phyloP scores from a whole-genome alignment of 2,329 filamentous ascomycete species.

The Chaetoscypha palmicola region DNA sequence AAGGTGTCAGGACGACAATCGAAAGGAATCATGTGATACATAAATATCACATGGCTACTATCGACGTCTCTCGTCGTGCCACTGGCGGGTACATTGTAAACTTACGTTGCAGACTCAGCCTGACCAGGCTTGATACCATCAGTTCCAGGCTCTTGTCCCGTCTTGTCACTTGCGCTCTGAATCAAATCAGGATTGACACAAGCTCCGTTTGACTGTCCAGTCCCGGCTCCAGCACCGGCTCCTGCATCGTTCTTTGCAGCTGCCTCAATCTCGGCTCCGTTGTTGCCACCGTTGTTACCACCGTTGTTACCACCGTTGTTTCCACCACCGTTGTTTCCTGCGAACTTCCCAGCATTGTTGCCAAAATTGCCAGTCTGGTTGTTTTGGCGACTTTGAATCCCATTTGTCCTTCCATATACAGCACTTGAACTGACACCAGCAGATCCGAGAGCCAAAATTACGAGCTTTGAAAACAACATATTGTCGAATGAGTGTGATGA shows the following conservation, averaged over 20 bases:
- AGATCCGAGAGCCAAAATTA: constrained; percentile 1
- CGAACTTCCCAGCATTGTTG: neutral
- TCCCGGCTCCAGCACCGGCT: neutral
- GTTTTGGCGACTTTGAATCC: neutral
- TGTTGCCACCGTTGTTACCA: neutral
- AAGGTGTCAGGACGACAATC: too few relatives aligned
- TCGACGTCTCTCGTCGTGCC: too few relatives aligned
- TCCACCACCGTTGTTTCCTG: neutral
- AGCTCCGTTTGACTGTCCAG: constrained; percentile 12
- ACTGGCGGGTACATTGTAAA: neutral
- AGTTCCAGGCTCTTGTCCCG: constrained; percentile 14
- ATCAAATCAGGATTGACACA: constrained; percentile 33
- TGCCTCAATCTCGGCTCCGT: neutral
- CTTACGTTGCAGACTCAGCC: constrained; percentile 28
- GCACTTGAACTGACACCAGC: constrained; percentile 1
- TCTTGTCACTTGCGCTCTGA: constrained; percentile 14
- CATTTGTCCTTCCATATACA: neutral
- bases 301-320: neutral
- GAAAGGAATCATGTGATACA: too few relatives aligned
- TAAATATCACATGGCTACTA: too few relatives aligned
- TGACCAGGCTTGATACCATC: constrained; percentile 40
- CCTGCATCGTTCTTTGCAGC: neutral
- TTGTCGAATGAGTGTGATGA: neutral
- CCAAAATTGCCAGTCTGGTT: too few relatives aligned
- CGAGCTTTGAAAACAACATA: constrained; percentile 3